Base-by-base conservation (phyloP, 306 rosid species). In the Cucumis sativus region DNA sequence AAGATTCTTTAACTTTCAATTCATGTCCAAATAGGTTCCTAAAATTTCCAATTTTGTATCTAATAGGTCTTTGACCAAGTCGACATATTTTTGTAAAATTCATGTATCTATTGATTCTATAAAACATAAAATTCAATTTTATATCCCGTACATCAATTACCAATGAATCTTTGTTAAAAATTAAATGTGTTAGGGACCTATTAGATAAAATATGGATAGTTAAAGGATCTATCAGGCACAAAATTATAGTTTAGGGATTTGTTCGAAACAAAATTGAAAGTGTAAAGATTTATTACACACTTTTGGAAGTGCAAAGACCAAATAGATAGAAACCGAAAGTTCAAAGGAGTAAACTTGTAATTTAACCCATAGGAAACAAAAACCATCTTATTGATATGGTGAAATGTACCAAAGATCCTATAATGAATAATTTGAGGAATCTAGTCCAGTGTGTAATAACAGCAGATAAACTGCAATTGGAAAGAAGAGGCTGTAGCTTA, bases 381-480 rank as follows among this genome's bases (percentile, higher is more conserved):
- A 45, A 45, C 51, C 51, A 45, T 45, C 3, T 45, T 4, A 45
- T 15, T 51, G 56, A 51, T 51, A 14, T 51, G 56, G 18, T 51
- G 55, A 51, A 51, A 51, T 51, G n/a, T 51, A 51, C n/a, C 5
- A 51, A 51, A 51, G n/a, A 15, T 51, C 56, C 56, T 51, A 15
- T 15, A 7, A 4, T 51, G 56, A 51, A n/a, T 45, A 45, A 10
- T 51, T 51, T 5, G 18, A 51, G 15, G 54, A 49, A 49, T 15
- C 55, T 52, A 52, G 57, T 16, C 20, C 66, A 70, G 81, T 78
- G 41, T 72, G 9, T 43, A 58, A 59, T 76, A 58, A 52, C n/a
- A 6, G 57, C 15, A 52, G 57, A 52, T 52, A 52, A 52, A 15
- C n/a, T 52, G 57, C 15, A 52, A 5, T 52, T 47, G 54, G 54